These are phyloP conservation scores for Arthrobotrys pseudoclavata DNA, from an alignment of 2,329 filamentous ascomycete species.

Conservation along the genomic window DNA sequence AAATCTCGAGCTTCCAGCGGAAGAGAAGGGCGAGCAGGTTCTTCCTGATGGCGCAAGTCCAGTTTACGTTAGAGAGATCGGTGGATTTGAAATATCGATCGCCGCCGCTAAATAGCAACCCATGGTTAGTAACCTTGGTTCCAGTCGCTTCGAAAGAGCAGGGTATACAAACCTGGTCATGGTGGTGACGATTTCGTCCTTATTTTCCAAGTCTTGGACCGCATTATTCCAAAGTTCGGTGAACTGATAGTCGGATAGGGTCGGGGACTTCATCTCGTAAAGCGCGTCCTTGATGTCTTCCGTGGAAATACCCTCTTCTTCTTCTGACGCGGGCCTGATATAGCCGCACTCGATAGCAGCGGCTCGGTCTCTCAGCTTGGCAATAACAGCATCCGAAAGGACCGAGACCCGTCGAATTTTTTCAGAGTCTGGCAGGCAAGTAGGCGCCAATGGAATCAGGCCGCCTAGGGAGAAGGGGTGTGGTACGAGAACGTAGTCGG, in stretches of 20 bases:
- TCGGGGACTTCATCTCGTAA: slow-evolving; percentile 83
- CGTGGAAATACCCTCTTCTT: slow-evolving; percentile 82
- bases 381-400: slow-evolving; percentile 88
- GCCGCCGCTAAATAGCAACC: slow-evolving; percentile 54
- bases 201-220: slow-evolving; percentile 69
- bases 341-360: slow-evolving; percentile 93
- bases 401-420: slow-evolving; percentile 88
- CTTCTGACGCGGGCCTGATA: slow-evolving; percentile 68
- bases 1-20: slow-evolving; percentile 83
- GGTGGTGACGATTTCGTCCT: slow-evolving; percentile 73
- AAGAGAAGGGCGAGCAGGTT: slow-evolving; percentile 70
- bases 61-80: slow-evolving; percentile 79
- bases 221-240: slow-evolving; percentile 68
- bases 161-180: slow-evolving; percentile 69
- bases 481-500: slow-evolving; percentile 85
- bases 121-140: slow-evolving; percentile 20
- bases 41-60: slow-evolving; percentile 83
- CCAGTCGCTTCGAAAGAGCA: slow-evolving; percentile 52
- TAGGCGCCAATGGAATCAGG: slow-evolving; percentile 84
- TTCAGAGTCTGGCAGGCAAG: slow-evolving; percentile 93
- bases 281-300: slow-evolving; percentile 86
- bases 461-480: slow-evolving; percentile 88
- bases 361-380: slow-evolving; percentile 84
- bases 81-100: slow-evolving; percentile 63
- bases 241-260: slow-evolving; percentile 63